Conservation (phyloP, 352 stramenopile genomes). For the Peronospora tabacina region DNA sequence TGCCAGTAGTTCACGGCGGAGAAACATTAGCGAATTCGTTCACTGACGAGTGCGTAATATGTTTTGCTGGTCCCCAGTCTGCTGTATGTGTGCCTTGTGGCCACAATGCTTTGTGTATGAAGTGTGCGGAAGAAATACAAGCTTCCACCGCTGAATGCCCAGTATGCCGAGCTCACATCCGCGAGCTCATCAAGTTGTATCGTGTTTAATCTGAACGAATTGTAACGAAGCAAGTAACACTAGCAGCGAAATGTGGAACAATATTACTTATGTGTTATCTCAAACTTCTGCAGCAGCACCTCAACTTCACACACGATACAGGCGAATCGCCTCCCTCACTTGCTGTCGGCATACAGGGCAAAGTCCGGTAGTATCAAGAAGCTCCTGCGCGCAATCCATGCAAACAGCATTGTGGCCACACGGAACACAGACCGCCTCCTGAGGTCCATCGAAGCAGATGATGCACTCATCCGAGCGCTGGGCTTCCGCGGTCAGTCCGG, state of each 20-base stretch:
- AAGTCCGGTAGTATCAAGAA: conserved; percentile 49
- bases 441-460: conserved; percentile 75
- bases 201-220: conserved; percentile 36
- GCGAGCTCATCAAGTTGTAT: conserved; percentile 76
- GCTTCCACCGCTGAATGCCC: conserved; percentile 52
- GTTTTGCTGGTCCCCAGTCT: conserved; percentile 64
- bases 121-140: conserved; percentile 63
- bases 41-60: conserved; percentile 70
- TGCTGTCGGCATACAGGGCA: conserved; percentile 71
- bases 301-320: conserved; percentile 54
- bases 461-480: conserved; percentile 48
- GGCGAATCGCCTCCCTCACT: conserved; percentile 69
- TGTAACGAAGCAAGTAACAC: background rate
- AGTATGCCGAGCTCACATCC: conserved; percentile 56
- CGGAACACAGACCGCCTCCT: conserved; percentile 69
- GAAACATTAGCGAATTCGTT: conserved; percentile 31
- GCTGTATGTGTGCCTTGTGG: conserved; percentile 76
- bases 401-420: conserved; percentile 86
- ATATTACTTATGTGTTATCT: conserved; percentile 5
- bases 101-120: conserved; percentile 79
- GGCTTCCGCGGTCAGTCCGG: conserved; percentile 4
- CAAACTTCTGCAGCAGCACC: background rate
- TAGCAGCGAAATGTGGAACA: conserved; percentile 1
- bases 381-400: conserved; percentile 63
- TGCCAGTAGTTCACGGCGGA: conserved; percentile 31